Conservation (phyloP, 768 basidiomycete genomes). For the Lactarius akahatsu region DNA sequence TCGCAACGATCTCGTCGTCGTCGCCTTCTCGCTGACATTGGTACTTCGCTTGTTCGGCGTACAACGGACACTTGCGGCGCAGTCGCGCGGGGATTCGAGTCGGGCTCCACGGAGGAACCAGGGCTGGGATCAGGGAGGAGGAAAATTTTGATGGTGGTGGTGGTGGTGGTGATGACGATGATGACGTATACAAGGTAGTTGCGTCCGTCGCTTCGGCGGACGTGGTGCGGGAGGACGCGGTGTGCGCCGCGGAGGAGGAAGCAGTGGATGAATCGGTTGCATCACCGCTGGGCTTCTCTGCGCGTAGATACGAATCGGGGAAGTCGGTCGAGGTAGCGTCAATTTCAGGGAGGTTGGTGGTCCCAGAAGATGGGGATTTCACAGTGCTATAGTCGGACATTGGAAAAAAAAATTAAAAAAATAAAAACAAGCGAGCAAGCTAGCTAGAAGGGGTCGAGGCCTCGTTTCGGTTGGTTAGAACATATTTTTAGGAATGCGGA, state of each 20-base stretch:
- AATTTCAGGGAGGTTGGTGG: not conserved
- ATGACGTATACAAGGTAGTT: not conserved
- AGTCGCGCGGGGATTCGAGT: conserved; percentile 21
- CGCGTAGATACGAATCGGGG: conserved; percentile 11
- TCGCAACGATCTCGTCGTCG: not conserved
- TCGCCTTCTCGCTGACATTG: not conserved
- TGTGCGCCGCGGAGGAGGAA: conserved; percentile 1
- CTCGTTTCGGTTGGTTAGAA: not conserved
- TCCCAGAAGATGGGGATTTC: not conserved
- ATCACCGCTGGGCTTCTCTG: conserved; percentile 1
- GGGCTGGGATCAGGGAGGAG: not conserved
- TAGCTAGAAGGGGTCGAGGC: not conserved
- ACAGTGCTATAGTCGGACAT: conserved; percentile 21
- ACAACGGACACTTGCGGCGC: conserved; percentile 23
- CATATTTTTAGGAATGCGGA: not conserved
- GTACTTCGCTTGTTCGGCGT: not conserved
- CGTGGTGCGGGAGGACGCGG: conserved; percentile 17
- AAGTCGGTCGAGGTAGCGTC: not conserved
- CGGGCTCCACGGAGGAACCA: conserved; percentile 11
- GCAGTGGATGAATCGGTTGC: conserved; percentile 8
- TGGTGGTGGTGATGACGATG: not conserved
- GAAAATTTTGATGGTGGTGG: not conserved
- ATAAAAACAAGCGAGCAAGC: conserved; percentile 8
- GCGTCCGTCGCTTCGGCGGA: conserved; percentile 14
- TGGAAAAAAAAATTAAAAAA: conserved; percentile 1